These are phyloP conservation scores for Lasiosphaeria ovina DNA, from an alignment of 495 filamentous ascomycete genomes.

Conservation along the genomic window DNA sequence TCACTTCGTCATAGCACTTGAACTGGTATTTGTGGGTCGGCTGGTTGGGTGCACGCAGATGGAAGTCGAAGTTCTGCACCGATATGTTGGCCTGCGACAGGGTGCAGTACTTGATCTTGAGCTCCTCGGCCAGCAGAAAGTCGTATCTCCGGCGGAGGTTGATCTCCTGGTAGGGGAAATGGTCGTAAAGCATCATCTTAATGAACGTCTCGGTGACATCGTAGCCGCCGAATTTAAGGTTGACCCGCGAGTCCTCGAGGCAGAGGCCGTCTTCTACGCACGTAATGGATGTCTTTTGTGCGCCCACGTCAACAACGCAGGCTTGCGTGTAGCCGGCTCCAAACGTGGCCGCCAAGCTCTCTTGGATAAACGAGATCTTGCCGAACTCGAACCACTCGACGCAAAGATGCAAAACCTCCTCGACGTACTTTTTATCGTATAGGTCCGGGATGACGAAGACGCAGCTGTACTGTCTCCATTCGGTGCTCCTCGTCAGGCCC, in stretches of 20 bases:
- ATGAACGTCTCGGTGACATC: slow-evolving; percentile 94
- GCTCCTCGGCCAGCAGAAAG: slow-evolving; percentile 88
- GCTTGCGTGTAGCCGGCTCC: slow-evolving; percentile 91
- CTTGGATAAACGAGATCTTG: slow-evolving; percentile 88
- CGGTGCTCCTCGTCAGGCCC: slow-evolving; percentile 68
- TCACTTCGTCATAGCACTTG: slow-evolving; percentile 92
- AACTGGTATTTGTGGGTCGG: slow-evolving; percentile 88
- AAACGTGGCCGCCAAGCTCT: slow-evolving; percentile 90
- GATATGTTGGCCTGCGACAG: slow-evolving; percentile 81
- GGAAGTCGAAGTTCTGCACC: slow-evolving; percentile 79
- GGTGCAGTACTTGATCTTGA: slow-evolving; percentile 86
- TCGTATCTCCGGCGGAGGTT: slow-evolving; percentile 88
- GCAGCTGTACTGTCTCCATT: slow-evolving; percentile 88
- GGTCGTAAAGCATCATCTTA: slow-evolving; percentile 94
- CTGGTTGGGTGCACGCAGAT: slow-evolving; percentile 81
- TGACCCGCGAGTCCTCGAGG: slow-evolving; percentile 84
- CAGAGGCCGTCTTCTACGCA: slow-evolving; percentile 97
- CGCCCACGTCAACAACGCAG: slow-evolving; percentile 94
- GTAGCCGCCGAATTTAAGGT: slow-evolving; percentile 87
- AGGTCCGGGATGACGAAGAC: slow-evolving; percentile 95
- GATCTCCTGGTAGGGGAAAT: slow-evolving; percentile 92
- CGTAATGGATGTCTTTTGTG: slow-evolving; percentile 96
- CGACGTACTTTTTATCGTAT: slow-evolving; percentile 90
- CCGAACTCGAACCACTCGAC: slow-evolving; percentile 86
- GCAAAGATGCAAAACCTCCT: slow-evolving; percentile 75